Conservation (phyloP, 2,329 filamentous ascomycete species). For the Cladosporium sp. region DNA sequence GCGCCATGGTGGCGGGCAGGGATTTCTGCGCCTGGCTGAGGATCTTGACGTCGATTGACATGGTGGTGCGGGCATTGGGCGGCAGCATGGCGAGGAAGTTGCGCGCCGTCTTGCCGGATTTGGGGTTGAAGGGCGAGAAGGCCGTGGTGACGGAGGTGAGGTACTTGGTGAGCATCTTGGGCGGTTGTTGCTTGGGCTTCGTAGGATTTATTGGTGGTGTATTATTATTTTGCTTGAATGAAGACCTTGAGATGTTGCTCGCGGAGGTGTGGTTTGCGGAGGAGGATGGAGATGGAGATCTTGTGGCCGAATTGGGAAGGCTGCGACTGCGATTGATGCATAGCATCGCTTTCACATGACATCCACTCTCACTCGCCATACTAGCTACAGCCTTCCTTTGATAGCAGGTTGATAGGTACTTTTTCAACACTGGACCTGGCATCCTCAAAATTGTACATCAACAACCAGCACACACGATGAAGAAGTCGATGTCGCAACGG, state of each 20-base stretch:
- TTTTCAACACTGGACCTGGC: background rate
- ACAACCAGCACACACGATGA: constrained; percentile 48
- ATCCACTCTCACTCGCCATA: background rate
- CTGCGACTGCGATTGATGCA: constrained; percentile 8
- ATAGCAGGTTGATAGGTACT: background rate
- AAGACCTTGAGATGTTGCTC: background rate
- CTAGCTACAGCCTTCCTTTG: background rate
- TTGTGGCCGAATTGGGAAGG: constrained; percentile 17
- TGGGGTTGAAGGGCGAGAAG: constrained; percentile 88
- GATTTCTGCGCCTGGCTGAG: constrained; percentile 66
- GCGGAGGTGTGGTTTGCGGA: constrained; percentile 1
- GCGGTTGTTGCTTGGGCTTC: background rate
- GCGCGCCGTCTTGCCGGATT: constrained; percentile 74
- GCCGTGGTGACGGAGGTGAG: constrained; percentile 79
- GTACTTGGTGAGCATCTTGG: constrained; percentile 78
- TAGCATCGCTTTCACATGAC: constrained; percentile 5
- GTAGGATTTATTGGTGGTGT: background rate
- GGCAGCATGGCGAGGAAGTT: constrained; percentile 86
- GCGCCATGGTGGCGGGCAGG: constrained; percentile 65
- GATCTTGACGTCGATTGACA: constrained; percentile 76
- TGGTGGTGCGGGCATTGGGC: constrained; percentile 69
- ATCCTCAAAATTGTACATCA: background rate
- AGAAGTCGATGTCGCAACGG: constrained; percentile 55
- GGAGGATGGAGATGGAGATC: background rate
- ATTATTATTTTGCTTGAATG: background rate